Base-by-base conservation (phyloP, 495 filamentous ascomycete species). In the Trichocladium antarcticum region DNA sequence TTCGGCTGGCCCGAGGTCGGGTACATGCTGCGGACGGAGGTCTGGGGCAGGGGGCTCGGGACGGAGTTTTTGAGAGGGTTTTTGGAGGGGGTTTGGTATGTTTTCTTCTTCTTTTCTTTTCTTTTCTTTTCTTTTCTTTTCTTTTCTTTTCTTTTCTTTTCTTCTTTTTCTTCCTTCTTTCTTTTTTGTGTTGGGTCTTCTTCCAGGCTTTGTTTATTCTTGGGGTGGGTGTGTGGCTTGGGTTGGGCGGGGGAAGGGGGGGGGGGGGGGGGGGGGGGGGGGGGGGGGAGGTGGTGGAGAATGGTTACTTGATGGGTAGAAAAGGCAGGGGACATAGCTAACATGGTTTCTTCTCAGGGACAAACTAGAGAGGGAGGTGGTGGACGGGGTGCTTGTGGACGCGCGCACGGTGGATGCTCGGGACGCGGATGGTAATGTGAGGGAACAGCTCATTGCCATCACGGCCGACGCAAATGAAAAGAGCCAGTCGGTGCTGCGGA, bases 1-100 rank as follows among this genome's bases (percentile, higher is more conserved):
- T 47, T 65, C 8, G 68, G 69, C 9, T 73, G 70, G 70, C 73
- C 72, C 1, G 72, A 72, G 56, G 42, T 74, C 11, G 74, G 74
- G 14, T 76, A 74, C 49, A 71, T 74, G 57, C 49, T 76, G 21
- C 56, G 52, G 28, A 59, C 48, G 34, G 68, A 73, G 49, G 35
- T 27, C 27, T 76, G 73, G 72, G 72, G 72, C 0, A 61, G 54
- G 46, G 73, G 73, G 27, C 54, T 68, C 19, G 73, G 56, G 15
- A 71, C 68, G 0, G 74, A 76, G 54, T 73, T 74, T 47, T 12
- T 75, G 32, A 54, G 35, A 24, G 72, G 57, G 12, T 71, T 66
- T 38, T 20, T 72, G 9, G 5, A 32, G 21, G 24, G 27, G 9
- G 50, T 54, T n/a, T 75, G 66, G 24, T 27, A 27, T 27, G 24